Percentiles rank a stretch among this genome's conserved stretches.
Evolutionary conservation across 495 filamentous ascomycete species (phyloP).

Genomic region (Aspergillus cristatus): DNA sequence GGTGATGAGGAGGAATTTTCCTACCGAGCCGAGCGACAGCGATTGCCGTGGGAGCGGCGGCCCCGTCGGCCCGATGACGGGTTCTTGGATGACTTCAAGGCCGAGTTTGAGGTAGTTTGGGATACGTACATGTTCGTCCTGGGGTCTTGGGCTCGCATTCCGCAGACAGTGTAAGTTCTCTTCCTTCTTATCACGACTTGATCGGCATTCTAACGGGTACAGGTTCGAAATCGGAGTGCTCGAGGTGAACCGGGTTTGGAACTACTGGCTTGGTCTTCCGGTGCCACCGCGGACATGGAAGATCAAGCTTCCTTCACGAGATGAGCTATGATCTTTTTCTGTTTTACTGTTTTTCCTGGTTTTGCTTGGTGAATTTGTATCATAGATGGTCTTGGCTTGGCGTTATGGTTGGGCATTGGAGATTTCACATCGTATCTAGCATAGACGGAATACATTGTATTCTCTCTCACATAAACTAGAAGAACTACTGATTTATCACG

Average conservation of each 20-base stretch:
- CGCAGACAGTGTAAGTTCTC: conserved; percentile 60
- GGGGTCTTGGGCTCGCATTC: conserved; percentile 58
- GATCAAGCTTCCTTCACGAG: conserved; percentile 41
- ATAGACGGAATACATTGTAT: no score
- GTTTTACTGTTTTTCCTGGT: conserved; percentile 3
- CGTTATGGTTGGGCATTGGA: conserved; percentile 1
- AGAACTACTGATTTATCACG: no score
- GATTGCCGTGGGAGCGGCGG: conserved; percentile 31
- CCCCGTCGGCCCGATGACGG: conserved; percentile 25
- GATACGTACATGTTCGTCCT: conserved; percentile 56
- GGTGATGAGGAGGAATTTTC: conserved; percentile 28
- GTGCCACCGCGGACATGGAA: conserved; percentile 60
- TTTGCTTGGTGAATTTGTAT: conserved; percentile 6
- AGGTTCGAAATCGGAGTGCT: conserved; percentile 52
- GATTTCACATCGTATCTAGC: no score
- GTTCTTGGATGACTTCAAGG: conserved; percentile 47
- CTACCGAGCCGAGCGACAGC: conserved; percentile 23
- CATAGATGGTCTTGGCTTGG: conserved; percentile 4
- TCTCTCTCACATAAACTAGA: no score
- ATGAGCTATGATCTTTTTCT: conserved; percentile 44
- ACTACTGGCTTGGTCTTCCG: conserved; percentile 71
- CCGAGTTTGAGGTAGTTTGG: conserved; percentile 55
- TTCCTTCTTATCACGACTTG: not conserved
- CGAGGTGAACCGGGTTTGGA: conserved; percentile 58
- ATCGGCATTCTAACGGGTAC: conserved; percentile 2